phyloP scores from a whole-genome alignment of 2,329 filamentous ascomycete genomes.

The Phialocephala sp. region DNA sequence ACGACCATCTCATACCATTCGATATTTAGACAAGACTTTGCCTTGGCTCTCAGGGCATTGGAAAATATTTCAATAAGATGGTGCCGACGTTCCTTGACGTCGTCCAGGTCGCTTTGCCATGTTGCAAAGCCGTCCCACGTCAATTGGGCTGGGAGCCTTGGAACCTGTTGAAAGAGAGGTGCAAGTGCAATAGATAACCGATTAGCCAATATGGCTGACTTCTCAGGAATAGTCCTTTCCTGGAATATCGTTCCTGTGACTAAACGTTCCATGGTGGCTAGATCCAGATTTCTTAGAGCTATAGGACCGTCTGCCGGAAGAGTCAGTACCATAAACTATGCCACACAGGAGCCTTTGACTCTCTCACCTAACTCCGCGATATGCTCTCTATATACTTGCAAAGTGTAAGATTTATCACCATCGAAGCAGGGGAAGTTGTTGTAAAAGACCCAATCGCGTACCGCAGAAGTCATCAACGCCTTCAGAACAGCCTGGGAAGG shows the following conservation, averaged over 20 bases:
- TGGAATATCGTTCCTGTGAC: not conserved
- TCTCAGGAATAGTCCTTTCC: not conserved
- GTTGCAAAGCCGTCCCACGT: slow-evolving; percentile 21
- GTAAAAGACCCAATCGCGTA: not conserved
- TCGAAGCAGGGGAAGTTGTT: not conserved
- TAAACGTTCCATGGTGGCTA: not conserved
- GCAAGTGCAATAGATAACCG: slow-evolving; percentile 22
- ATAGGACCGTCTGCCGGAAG: not conserved
- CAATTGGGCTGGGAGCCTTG: not conserved
- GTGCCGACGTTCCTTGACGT: slow-evolving; percentile 16
- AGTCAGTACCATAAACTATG: not conserved
- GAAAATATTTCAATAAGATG: slow-evolving; percentile 20
- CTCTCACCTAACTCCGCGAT: not conserved
- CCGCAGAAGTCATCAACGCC: not conserved
- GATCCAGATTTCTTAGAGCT: not conserved
- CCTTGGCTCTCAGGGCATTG: slow-evolving; percentile 23
- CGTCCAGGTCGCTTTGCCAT: slow-evolving; percentile 17
- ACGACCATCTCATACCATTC: slow-evolving; percentile 28
- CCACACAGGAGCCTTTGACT: not conserved
- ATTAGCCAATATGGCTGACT: slow-evolving; percentile 13
- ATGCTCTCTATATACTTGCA: not conserved
- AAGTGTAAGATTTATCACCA: not conserved
- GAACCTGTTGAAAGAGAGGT: slow-evolving; percentile 22
- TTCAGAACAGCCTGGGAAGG: not conserved
- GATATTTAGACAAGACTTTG: slow-evolving; percentile 27